These are phyloP conservation scores for Pterula multifida DNA, from an alignment of 1,284 basidiomycete genomes.

Conservation along the genomic window DNA sequence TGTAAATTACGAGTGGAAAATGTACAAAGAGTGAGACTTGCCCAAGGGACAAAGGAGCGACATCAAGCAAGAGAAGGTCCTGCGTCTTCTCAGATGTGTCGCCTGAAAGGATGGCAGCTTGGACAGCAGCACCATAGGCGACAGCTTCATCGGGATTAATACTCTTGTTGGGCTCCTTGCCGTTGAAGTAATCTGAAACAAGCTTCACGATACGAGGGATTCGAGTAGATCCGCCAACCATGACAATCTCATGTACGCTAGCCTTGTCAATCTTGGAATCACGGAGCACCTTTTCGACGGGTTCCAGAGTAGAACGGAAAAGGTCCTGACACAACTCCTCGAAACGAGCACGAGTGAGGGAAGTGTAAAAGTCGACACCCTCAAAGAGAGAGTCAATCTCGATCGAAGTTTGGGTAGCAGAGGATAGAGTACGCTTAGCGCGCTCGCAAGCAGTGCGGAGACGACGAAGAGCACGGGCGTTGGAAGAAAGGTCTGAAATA, in stretches of 20 bases:
- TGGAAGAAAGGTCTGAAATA: constrained; percentile 65
- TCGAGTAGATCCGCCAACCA: constrained; percentile 97
- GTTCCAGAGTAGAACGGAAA: constrained; percentile 95
- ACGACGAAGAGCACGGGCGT: constrained; percentile 94
- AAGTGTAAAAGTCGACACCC: constrained; percentile 98
- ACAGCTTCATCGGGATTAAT: constrained; percentile 99
- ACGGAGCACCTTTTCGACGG: constrained; percentile 96
- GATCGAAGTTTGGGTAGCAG: constrained; percentile 92
- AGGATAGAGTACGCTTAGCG: constrained; percentile 97
- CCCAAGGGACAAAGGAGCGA: constrained; percentile 87
- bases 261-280: constrained; percentile 98
- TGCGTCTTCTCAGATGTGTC: constrained; percentile 98
- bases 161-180: constrained; percentile 90
- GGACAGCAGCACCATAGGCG: constrained; percentile 98
- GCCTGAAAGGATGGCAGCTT: constrained; percentile 96
- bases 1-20: constrained; percentile 1
- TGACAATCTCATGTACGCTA: constrained; percentile 92
- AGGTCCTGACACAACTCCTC: constrained; percentile 97
- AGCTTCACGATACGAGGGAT: constrained; percentile 97
- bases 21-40: constrained; percentile 13
- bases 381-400: constrained; percentile 98
- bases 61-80: constrained; percentile 94
- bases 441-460: constrained; percentile 97
- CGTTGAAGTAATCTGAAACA: constrained; percentile 98
- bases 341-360: constrained; percentile 96